Percentiles rank a stretch among this genome's conserved stretches.
Evolutionary conservation across 73 alveolate species (phyloP).

Genomic region (Loxodes magnus): DNA sequence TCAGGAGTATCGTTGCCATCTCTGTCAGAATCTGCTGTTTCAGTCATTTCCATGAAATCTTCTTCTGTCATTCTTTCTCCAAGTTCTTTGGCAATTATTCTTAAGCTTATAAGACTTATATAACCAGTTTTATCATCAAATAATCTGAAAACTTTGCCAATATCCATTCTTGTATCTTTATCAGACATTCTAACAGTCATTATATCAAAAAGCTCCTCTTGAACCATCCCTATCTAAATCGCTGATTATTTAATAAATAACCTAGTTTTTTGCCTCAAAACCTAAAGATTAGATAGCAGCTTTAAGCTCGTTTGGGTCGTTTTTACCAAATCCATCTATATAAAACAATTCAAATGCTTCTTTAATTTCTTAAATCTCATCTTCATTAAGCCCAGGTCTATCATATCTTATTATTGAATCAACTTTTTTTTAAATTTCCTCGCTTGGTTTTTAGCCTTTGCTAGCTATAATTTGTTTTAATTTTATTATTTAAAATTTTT

Average conservation of each 20-base stretch:
- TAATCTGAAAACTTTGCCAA: constrained; percentile 22
- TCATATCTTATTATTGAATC: too few species aligned
- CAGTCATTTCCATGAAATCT: constrained; percentile 32
- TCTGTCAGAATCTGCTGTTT: constrained; percentile 34
- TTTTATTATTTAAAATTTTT: too few species aligned
- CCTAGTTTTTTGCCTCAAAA: not conserved
- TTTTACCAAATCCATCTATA: not conserved
- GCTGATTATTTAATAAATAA: not conserved
- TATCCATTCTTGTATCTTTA: constrained; percentile 22
- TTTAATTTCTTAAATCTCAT: not conserved
- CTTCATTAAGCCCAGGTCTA: not conserved
- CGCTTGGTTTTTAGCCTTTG: too few species aligned
- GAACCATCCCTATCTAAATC: not conserved
- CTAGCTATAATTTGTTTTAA: too few species aligned
- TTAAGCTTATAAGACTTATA: constrained; percentile 29
- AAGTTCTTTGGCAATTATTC: constrained; percentile 36
- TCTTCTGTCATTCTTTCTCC: constrained; percentile 40
- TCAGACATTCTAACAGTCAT: constrained; percentile 2
- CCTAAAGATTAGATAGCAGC: not conserved
- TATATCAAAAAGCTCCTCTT: not conserved
- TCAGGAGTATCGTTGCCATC: constrained; percentile 34
- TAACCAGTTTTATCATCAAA: constrained; percentile 32
- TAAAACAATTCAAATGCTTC: not conserved
- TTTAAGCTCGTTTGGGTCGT: not conserved
- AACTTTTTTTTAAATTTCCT: too few species aligned